These are phyloP conservation scores for Penicillium sp. DNA, from an alignment of 2,329 filamentous ascomycete species.

Conservation along the genomic window DNA sequence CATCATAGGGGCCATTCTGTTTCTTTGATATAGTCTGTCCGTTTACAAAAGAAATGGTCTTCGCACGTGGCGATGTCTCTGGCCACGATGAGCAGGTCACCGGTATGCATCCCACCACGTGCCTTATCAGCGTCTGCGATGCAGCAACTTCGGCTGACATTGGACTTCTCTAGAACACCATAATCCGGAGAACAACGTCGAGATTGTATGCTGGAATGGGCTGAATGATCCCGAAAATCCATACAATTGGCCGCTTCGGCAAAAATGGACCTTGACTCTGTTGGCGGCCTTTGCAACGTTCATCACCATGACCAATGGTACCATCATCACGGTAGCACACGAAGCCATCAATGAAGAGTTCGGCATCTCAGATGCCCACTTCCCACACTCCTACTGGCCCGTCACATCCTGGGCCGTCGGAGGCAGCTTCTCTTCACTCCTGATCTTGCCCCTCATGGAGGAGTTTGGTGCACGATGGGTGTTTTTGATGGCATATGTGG, in stretches of 20 bases:
- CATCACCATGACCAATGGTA: conserved; percentile 32
- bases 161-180: conserved; percentile 11
- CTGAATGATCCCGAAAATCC: conserved; percentile 32
- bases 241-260: conserved; percentile 32
- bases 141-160: neutral
- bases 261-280: conserved; percentile 33
- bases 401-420: conserved; percentile 30
- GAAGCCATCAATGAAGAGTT: conserved; percentile 31
- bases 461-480: conserved; percentile 39
- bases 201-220: conserved; percentile 25
- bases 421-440: conserved; percentile 22
- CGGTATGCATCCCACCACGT: conserved; percentile 9
- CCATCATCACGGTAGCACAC: conserved; percentile 36
- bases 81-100: conserved; percentile 15
- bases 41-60: conserved; percentile 13
- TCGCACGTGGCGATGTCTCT: conserved; percentile 18
- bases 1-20: neutral
- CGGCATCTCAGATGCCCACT: conserved; percentile 23
- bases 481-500: conserved; percentile 34
- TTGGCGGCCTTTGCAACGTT: conserved; percentile 29
- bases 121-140: neutral
- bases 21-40: neutral
- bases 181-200: conserved; percentile 10
- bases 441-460: conserved; percentile 33
- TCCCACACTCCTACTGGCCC: conserved; percentile 31